Base-by-base conservation (phyloP, 345 rosid species). In the Linum lewisii region DNA sequence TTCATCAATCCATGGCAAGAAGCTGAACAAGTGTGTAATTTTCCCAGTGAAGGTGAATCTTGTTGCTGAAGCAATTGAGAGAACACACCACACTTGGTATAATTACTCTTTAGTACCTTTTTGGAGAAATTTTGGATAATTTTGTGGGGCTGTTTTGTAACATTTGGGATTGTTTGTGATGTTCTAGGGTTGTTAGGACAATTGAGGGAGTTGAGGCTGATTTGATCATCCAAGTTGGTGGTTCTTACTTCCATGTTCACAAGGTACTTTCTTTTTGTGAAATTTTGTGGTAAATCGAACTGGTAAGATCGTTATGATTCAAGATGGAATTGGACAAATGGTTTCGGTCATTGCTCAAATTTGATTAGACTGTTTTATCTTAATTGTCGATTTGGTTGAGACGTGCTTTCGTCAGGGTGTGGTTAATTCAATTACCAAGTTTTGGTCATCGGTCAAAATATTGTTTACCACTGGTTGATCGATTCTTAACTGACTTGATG, bases 241-340 rank as follows among this genome's bases (percentile, higher is more conserved):
- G 69, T 63, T 78, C 60, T 34, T 62, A 68, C 73, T 84, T 84
- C 69, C 79, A 78, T 54, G 62, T 81, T 54, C 86, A 84, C 67
- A 80, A 84, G 85, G 85, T 81, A 53, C n/a, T n/a, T n/a, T n/a
- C n/a, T n/a, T n/a, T n/a, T n/a, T n/a, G n/a, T 6, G 24, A 38
- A 44, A 21, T 23, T 54, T 5, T 34, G 4, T 6, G 14, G 16
- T n/a, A n/a, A 36, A 3, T 14, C 64, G 23, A 26, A 20, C 18
- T 19, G 36, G 24, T 10, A n/a, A n/a, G n/a, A n/a, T n/a, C n/a
- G n/a, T n/a, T n/a, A n/a, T n/a, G n/a, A n/a, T n/a, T n/a, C n/a
- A n/a, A n/a, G n/a, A n/a, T n/a, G n/a, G n/a, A n/a, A n/a, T n/a
- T n/a, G n/a, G n/a, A n/a, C n/a, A n/a, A n/a, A n/a, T n/a, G n/a